Base-by-base conservation (phyloP, 2,329 filamentous ascomycete genomes). In the Arthrobotrys entomopaga region DNA sequence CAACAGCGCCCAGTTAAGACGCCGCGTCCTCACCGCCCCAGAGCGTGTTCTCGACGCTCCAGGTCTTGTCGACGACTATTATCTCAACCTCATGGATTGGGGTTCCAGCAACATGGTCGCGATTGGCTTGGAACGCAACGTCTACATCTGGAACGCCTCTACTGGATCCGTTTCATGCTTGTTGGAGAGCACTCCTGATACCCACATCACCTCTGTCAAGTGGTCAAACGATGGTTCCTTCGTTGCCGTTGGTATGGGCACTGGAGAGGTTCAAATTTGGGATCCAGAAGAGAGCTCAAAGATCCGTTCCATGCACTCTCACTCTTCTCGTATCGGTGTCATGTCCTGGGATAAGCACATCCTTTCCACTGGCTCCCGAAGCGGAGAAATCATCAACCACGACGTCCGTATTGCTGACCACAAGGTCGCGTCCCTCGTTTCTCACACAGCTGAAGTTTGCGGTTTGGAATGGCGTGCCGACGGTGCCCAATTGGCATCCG, bases 311-410 rank as follows among this genome's bases (percentile, higher is more conserved):
- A 99, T 99, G 95, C 91, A 93, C 81, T 95, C 95, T 74, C 95
- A 99, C 81, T 94, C 98, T 80, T 94, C 92, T 43, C 93, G 95
- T 65, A 94, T 99, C 77, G 92, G 93, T 80, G 94, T 97, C 77
- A 97, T 98, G 93, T 92, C 93, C 80, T 99, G 95, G 95, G 97
- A 92, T 86, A 98, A 98, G 87, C 95, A 98, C 83, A 88, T 96
- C 69, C 87, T 99, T 60, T 98, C 95, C 43, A 97, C 94, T 20
- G 95, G 95, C 77, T 92, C 95, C 67, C 91, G 95, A 81, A 96
- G 91, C 77, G 95, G 95, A 22, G 90, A 97, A 52, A 93, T 99
- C 79, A 97, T 89, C 88, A 99, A 99, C 87, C 95, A 99, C 83
- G 95, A 99, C 81, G 95, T 99, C 77, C 94, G 95, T 81, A 90